Percentiles rank a stretch among this genome's conserved stretches.
Conservation (phyloP, 1,284 basidiomycete genomes). For the Tausonia pullulans region DNA sequence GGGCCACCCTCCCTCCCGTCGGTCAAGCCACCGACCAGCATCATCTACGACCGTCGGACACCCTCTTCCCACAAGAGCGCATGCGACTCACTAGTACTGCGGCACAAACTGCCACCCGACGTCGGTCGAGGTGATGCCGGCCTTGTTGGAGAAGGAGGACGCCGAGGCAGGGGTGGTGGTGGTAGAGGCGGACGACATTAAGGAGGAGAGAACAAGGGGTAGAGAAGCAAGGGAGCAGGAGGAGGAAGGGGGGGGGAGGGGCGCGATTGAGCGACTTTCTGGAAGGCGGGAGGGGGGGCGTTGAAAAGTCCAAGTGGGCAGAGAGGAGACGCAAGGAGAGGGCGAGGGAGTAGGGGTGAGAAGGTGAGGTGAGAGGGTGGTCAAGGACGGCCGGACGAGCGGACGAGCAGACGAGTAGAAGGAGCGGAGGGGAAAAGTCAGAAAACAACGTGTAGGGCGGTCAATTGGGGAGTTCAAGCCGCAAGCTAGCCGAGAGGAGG, state of each 20-base stretch:
- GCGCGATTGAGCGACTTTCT: background rate
- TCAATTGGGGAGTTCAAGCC: too few relatives aligned
- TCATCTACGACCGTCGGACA: too few relatives aligned
- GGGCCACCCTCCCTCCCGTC: too few relatives aligned
- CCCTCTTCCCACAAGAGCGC: too few relatives aligned
- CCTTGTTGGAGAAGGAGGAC: conserved; percentile 1
- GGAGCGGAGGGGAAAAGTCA: too few relatives aligned
- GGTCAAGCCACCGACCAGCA: too few relatives aligned
- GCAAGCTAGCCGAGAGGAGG: too few relatives aligned
- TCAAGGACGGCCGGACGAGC: too few relatives aligned
- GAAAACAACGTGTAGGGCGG: too few relatives aligned
- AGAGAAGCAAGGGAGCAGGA: background rate
- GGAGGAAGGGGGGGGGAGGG: background rate
- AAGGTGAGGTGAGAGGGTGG: too few relatives aligned
- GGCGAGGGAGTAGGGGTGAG: too few relatives aligned
- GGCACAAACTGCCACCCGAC: conserved; percentile 96
- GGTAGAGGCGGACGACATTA: conserved; percentile 6
- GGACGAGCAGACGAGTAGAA: too few relatives aligned
- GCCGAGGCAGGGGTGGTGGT: background rate
- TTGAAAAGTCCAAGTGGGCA: background rate
- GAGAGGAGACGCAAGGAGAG: background rate
- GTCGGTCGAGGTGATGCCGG: conserved; percentile 13
- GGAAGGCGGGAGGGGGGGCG: background rate
- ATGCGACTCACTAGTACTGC: conserved; percentile 59
- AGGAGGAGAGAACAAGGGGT: background rate